Percentiles rank a stretch among this genome's conserved stretches.
Conservation (phyloP, 805 yeast genomes). For the Blastobotrys mokoenaii region DNA sequence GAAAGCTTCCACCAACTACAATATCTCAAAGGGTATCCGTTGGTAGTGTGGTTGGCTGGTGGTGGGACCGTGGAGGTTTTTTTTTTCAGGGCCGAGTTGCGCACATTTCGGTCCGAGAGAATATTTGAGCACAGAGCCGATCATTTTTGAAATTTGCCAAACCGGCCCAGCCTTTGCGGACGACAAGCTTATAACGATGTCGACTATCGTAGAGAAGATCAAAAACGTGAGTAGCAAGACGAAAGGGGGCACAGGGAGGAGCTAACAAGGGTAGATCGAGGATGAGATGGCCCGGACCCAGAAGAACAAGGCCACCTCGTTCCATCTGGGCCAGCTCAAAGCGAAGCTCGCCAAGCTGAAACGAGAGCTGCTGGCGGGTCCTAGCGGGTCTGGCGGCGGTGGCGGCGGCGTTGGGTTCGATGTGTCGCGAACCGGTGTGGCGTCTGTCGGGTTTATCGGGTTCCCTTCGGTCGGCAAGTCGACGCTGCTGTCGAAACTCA, state of each 20-base stretch:
- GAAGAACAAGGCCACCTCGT: conserved; percentile 95
- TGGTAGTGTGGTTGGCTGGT: too few species aligned
- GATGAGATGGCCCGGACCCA: conserved; percentile 98
- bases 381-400: conserved; percentile 72
- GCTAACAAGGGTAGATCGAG: conserved; percentile 71
- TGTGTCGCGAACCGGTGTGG: conserved; percentile 98
- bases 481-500: conserved; percentile 75
- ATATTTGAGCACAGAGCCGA: too few species aligned
- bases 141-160: too few species aligned
- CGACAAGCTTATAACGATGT: conserved; percentile 32
- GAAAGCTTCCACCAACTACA: too few species aligned
- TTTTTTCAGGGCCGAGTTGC: too few species aligned
- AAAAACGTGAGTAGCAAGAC: conserved; percentile 19
- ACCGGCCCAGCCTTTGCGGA: background rate
- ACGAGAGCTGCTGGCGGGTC: conserved; percentile 75
- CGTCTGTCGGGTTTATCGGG: conserved; percentile 95
- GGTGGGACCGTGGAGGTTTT: too few species aligned
- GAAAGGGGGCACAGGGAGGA: conserved; percentile 38
- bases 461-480: conserved; percentile 86
- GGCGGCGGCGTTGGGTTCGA: conserved; percentile 94
- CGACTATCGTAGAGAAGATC: conserved; percentile 55
- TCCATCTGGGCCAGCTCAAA: conserved; percentile 94
- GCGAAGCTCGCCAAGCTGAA: conserved; percentile 93
- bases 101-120: too few species aligned
- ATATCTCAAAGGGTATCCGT: too few species aligned